Percentiles rank a stretch among this genome's conserved stretches.
Conservation (phyloP, 495 filamentous ascomycete species). For the Neurospora sp. region DNA sequence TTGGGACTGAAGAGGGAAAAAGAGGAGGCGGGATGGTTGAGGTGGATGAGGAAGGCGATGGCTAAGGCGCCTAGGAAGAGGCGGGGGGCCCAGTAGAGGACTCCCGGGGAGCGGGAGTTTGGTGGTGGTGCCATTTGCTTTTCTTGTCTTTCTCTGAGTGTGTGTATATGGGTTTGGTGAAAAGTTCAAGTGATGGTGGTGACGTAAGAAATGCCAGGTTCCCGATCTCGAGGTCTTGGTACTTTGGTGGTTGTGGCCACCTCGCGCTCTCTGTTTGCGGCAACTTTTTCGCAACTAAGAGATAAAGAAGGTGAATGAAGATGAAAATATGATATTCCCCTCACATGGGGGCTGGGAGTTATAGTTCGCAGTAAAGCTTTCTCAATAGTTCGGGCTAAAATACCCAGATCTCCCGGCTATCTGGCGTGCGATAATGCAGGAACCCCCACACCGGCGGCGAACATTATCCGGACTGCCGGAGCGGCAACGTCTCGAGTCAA, state of each 20-base stretch:
- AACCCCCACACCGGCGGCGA: background rate
- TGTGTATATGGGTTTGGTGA: background rate
- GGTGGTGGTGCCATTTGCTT: background rate
- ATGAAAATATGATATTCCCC: background rate
- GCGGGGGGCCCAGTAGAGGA: conserved; percentile 11
- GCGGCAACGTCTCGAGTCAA: background rate
- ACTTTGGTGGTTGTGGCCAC: background rate
- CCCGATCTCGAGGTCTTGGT: background rate
- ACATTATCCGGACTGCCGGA: background rate
- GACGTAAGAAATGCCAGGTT: background rate
- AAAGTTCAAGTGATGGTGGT: background rate
- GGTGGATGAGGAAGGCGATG: conserved; percentile 9
- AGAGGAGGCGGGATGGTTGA: conserved; percentile 6
- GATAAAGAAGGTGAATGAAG: background rate
- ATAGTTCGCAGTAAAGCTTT: background rate
- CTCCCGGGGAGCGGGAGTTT: background rate
- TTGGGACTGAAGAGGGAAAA: conserved; percentile 3
- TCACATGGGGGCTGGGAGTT: background rate
- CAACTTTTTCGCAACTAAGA: background rate
- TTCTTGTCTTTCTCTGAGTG: background rate
- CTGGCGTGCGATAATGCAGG: background rate
- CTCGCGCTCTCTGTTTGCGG: background rate
- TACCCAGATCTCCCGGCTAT: background rate
- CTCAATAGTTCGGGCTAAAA: background rate
- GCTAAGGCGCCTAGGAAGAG: conserved; percentile 13